Base-by-base conservation (phyloP, 2,329 filamentous ascomycete genomes). In the Grosmannia serpens region DNA sequence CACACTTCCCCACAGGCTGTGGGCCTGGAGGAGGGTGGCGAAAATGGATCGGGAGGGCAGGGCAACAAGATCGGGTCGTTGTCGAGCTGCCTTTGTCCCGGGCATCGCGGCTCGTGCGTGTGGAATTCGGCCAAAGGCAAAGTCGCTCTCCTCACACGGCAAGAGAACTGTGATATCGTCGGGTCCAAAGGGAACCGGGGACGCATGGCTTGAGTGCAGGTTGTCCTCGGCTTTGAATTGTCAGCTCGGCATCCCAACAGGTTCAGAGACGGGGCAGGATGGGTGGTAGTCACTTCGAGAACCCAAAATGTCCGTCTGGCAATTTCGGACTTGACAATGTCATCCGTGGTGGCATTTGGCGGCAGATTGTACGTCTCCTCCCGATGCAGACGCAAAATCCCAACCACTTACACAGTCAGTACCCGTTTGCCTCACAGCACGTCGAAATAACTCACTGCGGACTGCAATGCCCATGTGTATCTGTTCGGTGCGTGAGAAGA, bases 371-470 rank as follows among this genome's bases (percentile, higher is more conserved):
- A 82, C 1, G 77, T 79, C 63, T 81, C 78, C 64, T 82, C 79
- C 22, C 77, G 69, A 64, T 82, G 79, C 10, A 82, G 70, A 29
- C 75, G 74, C 74, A 82, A 75, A 49, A 79, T 62, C 2, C 75
- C 73, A 7, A 78, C 79, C 77, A 82, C 20, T 17, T 15, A 22
- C 20, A 33, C 10, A 33, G 31, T 33, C 31, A 33, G 31, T 33
- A 33, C 31, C 10, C 31, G 6, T n/a, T n/a, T n/a, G n/a, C 6
- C 31, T 33, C 6, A 33, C 10, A 33, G 10, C 6, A 5, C 31
- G 31, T 33, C 10, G 6, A 33, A 33, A 33, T 6, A 33, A 26
- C 46, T 49, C 13, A 49, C 46, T 49, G 11, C 53, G 9, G 61
- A 61, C 1, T 69, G 62, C 59, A 31, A 61, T 56, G 5, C 57